phyloP scores from a whole-genome alignment of 441 rosid genomes.

The Bruguiera hainesii region DNA sequence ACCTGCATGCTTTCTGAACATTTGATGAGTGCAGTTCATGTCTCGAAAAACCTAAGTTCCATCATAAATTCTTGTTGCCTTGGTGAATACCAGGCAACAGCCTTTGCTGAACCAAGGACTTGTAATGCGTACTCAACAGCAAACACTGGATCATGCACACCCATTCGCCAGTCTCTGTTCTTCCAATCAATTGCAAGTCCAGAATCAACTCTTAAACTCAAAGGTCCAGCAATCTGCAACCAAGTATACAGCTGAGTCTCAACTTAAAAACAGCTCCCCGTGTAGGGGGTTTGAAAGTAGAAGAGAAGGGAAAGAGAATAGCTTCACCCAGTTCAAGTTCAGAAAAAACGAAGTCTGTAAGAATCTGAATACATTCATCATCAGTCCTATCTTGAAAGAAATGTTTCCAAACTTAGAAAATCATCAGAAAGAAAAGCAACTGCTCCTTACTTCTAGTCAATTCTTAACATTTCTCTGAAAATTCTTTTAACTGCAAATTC shows the following conservation, averaged over 20 bases:
- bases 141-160: constrained; percentile 53
- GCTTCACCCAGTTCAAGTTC: too few relatives aligned
- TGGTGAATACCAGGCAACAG: constrained; percentile 90
- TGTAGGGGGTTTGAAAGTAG: too few relatives aligned
- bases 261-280: neutral
- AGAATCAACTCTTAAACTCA: constrained; percentile 82
- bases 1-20: neutral
- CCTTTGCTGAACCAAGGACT: constrained; percentile 91
- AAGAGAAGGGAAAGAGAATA: too few relatives aligned
- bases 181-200: constrained; percentile 53
- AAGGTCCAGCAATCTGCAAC: constrained; percentile 87
- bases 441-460: neutral
- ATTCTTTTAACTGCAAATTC: neutral
- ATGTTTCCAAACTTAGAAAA: neutral
- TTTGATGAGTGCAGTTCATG: constrained; percentile 18
- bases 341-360: neutral
- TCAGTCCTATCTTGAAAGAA: neutral
- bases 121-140: constrained; percentile 86
- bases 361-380: neutral
- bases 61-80: constrained; percentile 76
- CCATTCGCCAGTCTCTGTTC: constrained; percentile 39
- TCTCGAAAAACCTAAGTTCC: constrained; percentile 84
- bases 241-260: constrained; percentile 6
- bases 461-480: neutral
- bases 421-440: neutral